A percentile compares a stretch with the other conserved stretches of the same genome.
Evolutionary conservation across 495 filamentous ascomycete species (phyloP).

Genomic region (Viridothelium virens): DNA sequence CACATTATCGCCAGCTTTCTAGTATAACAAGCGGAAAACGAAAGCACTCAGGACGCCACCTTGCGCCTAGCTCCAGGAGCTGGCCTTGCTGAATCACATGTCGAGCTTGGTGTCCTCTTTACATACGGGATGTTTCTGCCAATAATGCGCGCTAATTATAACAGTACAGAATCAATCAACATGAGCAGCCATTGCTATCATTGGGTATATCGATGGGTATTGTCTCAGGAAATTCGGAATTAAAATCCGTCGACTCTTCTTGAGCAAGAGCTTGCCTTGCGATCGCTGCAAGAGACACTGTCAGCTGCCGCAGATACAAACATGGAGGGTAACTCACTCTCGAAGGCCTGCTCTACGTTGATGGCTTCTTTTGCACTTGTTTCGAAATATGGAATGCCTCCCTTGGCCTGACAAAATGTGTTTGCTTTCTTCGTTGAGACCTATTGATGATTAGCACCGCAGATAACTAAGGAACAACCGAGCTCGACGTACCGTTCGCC

Average conservation of each 20-base stretch:
- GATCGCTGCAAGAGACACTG: constrained; percentile 57
- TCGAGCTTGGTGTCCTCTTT: not conserved
- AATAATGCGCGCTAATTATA: not conserved
- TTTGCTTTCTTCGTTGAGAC: constrained; percentile 91
- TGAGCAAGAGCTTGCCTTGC: constrained; percentile 90
- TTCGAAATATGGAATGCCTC: constrained; percentile 96
- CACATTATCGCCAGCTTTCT: not conserved
- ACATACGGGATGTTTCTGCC: not conserved
- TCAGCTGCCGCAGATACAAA: constrained; percentile 13
- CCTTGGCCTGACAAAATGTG: constrained; percentile 96
- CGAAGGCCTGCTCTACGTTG: constrained; percentile 97
- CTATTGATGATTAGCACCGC: constrained; percentile 34
- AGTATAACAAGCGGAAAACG: not conserved
- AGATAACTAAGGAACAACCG: not conserved
- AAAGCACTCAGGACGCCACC: not conserved
- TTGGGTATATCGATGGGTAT: constrained; percentile 95
- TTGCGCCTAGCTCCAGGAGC: not conserved
- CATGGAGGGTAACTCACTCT: constrained; percentile 52
- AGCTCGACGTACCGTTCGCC: constrained; percentile 60
- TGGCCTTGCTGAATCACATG: not conserved
- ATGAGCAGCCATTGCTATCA: constrained; percentile 85
- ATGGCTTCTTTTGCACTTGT: constrained; percentile 98
- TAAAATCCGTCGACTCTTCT: constrained; percentile 90
- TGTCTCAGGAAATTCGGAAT: constrained; percentile 89
- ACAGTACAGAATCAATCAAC: constrained; percentile 41